Base-by-base conservation (phyloP, 768 basidiomycete species). In the Trametes coccinea region DNA sequence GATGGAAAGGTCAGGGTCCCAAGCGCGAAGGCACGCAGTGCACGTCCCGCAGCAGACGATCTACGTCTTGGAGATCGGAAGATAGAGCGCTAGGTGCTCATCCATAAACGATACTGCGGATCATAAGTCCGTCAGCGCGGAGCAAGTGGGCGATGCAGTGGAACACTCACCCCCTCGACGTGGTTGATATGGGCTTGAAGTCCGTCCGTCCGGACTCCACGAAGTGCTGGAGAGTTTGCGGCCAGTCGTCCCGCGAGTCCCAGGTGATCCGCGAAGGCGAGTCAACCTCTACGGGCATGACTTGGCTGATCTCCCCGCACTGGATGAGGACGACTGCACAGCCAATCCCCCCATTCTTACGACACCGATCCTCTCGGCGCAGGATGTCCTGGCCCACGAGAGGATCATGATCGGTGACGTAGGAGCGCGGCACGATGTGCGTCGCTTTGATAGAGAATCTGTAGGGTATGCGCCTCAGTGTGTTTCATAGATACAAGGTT, bases 201-300 rank as follows among this genome's bases (percentile, higher is more conserved):
- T 91, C 89, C 16, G 84, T 85, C 49, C 89, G 82, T 31, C 89
- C 90, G 17, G 79, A 77, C 59, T 87, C 85, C 59, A 90, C 85
- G 68, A 88, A 92, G 74, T 89, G 85, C 39, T 80, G 76, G 48
- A 92, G 82, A 34, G 88, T 84, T 17, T 80, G 78, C 5, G 77
- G 73, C 90, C 90, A 93, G 72, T 93, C 90, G 10, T 85, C 85
- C 56, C 90, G 79, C 17, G 74, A 66, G 71, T 91, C 90, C 91
- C 90, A 92, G 37, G 84, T 78, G 68, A 92, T 90, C 67, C 85
- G 88, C 60, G 81, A 76, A 0, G 89, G 90, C 6, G 88, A 84
- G 72, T 93, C 91, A 53, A 92, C 87, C 71, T 93, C 91, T 64
- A 92, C 89, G 34, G 91, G 91, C 87, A 92, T 89, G 64, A 93